These are phyloP conservation scores for Butyriboletus loyo DNA, from an alignment of 768 basidiomycete genomes.

Conservation along the genomic window DNA sequence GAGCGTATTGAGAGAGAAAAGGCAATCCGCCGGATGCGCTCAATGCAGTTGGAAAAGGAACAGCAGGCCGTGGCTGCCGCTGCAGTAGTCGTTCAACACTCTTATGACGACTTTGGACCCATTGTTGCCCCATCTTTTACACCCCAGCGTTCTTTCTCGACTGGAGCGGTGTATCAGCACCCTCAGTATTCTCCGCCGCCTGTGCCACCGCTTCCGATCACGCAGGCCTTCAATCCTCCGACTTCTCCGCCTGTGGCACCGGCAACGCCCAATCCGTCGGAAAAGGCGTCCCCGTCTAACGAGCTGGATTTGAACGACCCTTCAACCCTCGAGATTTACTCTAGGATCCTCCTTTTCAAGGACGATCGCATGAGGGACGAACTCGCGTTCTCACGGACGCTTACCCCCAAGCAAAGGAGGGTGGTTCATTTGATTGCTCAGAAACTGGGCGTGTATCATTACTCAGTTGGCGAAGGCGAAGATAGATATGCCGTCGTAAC, in stretches of 20 bases:
- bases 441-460: conserved; percentile 93
- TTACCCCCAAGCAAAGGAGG: conserved; percentile 81
- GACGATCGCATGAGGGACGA: conserved; percentile 97
- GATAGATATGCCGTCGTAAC: conserved; percentile 94
- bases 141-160: conserved; percentile 73
- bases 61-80: conserved; percentile 35
- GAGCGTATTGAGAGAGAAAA: conserved; percentile 98
- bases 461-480: conserved; percentile 89
- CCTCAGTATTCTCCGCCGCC: conserved; percentile 67
- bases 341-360: conserved; percentile 93
- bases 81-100: conserved; percentile 31
- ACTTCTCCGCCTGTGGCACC: conserved; percentile 55
- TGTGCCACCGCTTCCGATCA: conserved; percentile 37
- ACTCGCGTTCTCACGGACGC: conserved; percentile 89
- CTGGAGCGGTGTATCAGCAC: conserved; percentile 54
- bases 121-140: conserved; percentile 54
- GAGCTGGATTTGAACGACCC: conserved; percentile 97
- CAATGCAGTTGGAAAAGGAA: conserved; percentile 92
- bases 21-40: conserved; percentile 95
- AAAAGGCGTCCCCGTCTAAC: conserved; percentile 54
- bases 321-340: conserved; percentile 94
- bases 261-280: conserved; percentile 59
- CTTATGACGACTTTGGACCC: conserved; percentile 76
- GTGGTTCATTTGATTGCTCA: conserved; percentile 96
- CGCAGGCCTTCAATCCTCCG: conserved; percentile 41